These are phyloP conservation scores for Wickerhamiella australiensis DNA, from an alignment of 805 yeast species.

Conservation along the genomic window DNA sequence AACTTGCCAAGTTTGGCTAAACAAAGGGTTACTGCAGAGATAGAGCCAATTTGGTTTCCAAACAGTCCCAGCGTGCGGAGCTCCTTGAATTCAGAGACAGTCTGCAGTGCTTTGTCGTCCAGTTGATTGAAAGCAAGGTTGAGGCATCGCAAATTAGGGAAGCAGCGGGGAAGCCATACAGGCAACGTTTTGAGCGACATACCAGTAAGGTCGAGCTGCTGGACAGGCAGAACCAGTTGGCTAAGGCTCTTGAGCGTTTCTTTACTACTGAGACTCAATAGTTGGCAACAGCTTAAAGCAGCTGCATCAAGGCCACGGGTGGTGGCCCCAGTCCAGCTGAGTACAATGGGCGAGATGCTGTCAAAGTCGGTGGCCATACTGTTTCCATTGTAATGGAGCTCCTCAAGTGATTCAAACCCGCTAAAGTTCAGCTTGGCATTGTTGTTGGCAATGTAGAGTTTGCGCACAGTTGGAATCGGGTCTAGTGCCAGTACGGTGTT, in stretches of 20 bases:
- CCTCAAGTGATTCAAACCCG: slow-evolving; percentile 18
- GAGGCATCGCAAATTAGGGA: slow-evolving; percentile 19
- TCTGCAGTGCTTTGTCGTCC: slow-evolving; percentile 10
- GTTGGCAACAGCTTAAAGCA: slow-evolving; percentile 13
- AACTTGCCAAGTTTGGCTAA: slow-evolving; percentile 9
- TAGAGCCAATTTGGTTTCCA: slow-evolving; percentile 15
- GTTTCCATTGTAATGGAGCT: slow-evolving; percentile 21
- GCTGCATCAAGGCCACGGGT: slow-evolving; percentile 11
- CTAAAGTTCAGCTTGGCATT: slow-evolving; percentile 17
- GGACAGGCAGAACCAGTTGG: slow-evolving; percentile 15
- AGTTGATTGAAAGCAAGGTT: slow-evolving; percentile 21
- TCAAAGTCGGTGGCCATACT: slow-evolving; percentile 11
- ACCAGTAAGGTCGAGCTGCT: slow-evolving; percentile 19
- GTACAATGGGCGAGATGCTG: slow-evolving; percentile 13
- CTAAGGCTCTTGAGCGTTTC: neutral
- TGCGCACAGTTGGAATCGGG: slow-evolving; percentile 17
- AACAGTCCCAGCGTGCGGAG: slow-evolving; percentile 20
- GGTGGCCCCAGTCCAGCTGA: slow-evolving; percentile 18
- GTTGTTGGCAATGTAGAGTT: slow-evolving; percentile 18
- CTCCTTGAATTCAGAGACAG: slow-evolving; percentile 13
- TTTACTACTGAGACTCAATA: slow-evolving; percentile 14
- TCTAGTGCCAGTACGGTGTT: slow-evolving; percentile 16
- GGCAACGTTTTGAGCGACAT: slow-evolving; percentile 18
- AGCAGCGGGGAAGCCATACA: slow-evolving; percentile 13
- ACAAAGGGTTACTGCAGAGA: slow-evolving; percentile 8